A percentile compares a stretch with the other conserved stretches of the same genome.
phyloP scores from a whole-genome alignment of 768 basidiomycete species.

The Artomyces pyxidatus region DNA sequence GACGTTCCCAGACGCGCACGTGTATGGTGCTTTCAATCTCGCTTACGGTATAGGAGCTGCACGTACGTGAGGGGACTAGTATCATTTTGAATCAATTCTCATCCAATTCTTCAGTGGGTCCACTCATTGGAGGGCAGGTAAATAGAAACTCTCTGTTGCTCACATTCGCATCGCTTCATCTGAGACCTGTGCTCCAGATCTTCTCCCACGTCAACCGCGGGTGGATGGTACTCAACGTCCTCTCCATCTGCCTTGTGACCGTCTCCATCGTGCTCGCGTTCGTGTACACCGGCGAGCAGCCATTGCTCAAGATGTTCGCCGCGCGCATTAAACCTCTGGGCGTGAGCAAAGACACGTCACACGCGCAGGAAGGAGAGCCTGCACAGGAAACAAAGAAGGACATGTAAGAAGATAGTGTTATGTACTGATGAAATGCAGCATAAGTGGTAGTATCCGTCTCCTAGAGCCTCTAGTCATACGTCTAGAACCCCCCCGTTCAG shows the following conservation, averaged over 20 bases:
- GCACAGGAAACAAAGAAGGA: not conserved
- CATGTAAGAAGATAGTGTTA: no score
- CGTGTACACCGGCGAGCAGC: constrained; percentile 38
- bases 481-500: no score
- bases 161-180: no score
- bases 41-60: constrained; percentile 59
- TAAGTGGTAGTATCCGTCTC: no score
- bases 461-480: no score
- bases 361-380: not conserved
- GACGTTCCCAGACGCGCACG: constrained; percentile 49
- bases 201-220: constrained; percentile 48
- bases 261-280: constrained; percentile 32
- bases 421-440: no score
- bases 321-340: not conserved
- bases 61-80: constrained; percentile 29
- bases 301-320: constrained; percentile 8
- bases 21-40: constrained; percentile 69
- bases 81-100: not conserved
- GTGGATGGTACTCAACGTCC: constrained; percentile 50
- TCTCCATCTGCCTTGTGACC: constrained; percentile 36
- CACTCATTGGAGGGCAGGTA: constrained; percentile 62
- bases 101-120: constrained; percentile 42
- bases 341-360: not conserved
- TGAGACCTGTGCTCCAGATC: constrained; percentile 32
- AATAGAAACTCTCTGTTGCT: no score